Conservation (phyloP, 305 asterid species). For the Fraxinus paxiana region DNA sequence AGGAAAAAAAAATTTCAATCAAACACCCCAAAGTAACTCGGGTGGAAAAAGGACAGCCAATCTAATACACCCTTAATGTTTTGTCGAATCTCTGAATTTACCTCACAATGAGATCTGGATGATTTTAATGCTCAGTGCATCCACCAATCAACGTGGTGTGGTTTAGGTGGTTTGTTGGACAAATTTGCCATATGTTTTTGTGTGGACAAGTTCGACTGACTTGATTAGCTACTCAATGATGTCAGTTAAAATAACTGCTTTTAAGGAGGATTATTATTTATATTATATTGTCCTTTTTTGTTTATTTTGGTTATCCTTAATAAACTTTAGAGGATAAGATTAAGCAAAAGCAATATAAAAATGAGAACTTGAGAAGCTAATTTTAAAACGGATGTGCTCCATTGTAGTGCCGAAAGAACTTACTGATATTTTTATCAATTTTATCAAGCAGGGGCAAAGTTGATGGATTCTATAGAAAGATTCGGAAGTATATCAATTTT, state of each 20-base stretch:
- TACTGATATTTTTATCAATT: not conserved
- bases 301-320: not conserved
- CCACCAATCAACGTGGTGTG: not conserved
- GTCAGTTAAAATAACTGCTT: not conserved
- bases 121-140: not conserved
- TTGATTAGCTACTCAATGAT: not conserved
- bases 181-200: conserved; percentile 2
- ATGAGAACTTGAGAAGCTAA: not conserved
- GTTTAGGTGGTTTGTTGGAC: conserved; percentile 7
- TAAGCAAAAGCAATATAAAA: not conserved
- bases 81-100: not conserved
- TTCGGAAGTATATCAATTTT: not conserved
- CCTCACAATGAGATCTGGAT: conserved; percentile 2
- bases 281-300: not conserved
- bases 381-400: not conserved
- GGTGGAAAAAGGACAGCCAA: too few relatives aligned
- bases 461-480: not conserved
- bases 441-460: not conserved
- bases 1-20: too few relatives aligned
- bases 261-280: not conserved
- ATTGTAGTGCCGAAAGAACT: not conserved
- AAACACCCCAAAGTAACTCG: too few relatives aligned
- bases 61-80: not conserved
- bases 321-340: conserved; percentile 8
- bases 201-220: conserved; percentile 3